Evolutionary conservation across 2,329 filamentous ascomycete species (phyloP).

Genomic region (Fusarium aywerte): DNA sequence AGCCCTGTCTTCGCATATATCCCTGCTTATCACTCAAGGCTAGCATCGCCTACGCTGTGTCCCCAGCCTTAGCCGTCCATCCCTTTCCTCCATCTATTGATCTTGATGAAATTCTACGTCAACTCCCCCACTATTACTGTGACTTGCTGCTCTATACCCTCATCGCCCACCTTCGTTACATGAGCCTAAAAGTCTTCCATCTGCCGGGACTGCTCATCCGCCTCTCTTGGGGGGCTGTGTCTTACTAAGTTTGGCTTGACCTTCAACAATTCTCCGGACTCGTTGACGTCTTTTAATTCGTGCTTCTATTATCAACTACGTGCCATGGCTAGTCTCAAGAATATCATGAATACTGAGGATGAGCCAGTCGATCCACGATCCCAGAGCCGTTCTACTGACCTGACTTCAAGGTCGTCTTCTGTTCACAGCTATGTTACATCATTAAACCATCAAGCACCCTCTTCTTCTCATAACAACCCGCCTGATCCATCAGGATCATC

Average conservation of each 20-base stretch:
- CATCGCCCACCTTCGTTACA: slow-evolving; percentile 49
- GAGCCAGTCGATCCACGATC: slow-evolving; percentile 56
- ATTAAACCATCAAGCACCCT: slow-evolving; percentile 48
- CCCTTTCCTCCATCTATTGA: slow-evolving; percentile 45
- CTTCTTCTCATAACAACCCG: slow-evolving; percentile 50
- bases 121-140: slow-evolving; percentile 43
- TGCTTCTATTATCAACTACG: slow-evolving; percentile 55
- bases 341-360: slow-evolving; percentile 67
- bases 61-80: slow-evolving; percentile 37
- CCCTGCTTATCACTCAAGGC: slow-evolving; percentile 39
- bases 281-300: slow-evolving; percentile 45
- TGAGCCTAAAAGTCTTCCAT: slow-evolving; percentile 48
- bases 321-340: slow-evolving; percentile 65
- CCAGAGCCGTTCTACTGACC: slow-evolving; percentile 59
- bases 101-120: slow-evolving; percentile 38
- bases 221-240: slow-evolving; percentile 58
- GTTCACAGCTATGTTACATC: slow-evolving; percentile 55
- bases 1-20: slow-evolving; percentile 30
- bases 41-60: slow-evolving; percentile 40
- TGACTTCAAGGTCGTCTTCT: slow-evolving; percentile 52
- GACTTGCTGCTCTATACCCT: slow-evolving; percentile 42
- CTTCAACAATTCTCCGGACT: slow-evolving; percentile 47
- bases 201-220: slow-evolving; percentile 47
- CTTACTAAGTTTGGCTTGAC: slow-evolving; percentile 57
- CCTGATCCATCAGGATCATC: slow-evolving; percentile 50